Percentiles rank a stretch among this genome's conserved stretches.
phyloP scores from a whole-genome alignment of 2,329 filamentous ascomycete species.

The Pseudocercospora vitis region DNA sequence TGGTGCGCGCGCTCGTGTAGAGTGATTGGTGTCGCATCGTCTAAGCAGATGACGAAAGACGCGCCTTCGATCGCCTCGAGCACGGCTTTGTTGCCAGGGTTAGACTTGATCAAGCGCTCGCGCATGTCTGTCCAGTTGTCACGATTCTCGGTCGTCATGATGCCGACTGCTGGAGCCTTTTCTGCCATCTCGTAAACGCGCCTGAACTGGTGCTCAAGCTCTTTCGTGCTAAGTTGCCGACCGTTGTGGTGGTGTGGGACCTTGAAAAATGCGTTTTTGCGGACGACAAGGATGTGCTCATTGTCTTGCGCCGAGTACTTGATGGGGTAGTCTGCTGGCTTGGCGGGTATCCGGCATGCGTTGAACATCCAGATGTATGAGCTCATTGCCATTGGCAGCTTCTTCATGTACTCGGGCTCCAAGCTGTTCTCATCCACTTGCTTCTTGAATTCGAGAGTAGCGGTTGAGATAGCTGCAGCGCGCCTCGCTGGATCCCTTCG shows the following conservation, averaged over 20 bases:
- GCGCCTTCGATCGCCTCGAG: constrained; percentile 82
- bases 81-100: constrained; percentile 72
- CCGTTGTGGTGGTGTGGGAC: constrained; percentile 77
- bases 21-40: constrained; percentile 8
- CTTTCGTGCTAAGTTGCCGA: constrained; percentile 79
- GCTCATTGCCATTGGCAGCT: constrained; percentile 95
- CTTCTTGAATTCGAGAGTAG: constrained; percentile 89
- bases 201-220: constrained; percentile 87
- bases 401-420: constrained; percentile 99
- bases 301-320: constrained; percentile 75
- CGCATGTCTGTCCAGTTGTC: constrained; percentile 87
- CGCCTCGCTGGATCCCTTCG: constrained; percentile 87
- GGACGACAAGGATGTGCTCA: constrained; percentile 84
- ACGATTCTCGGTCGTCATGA: constrained; percentile 87
- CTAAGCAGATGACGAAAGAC: constrained; percentile 69
- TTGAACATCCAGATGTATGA: constrained; percentile 99
- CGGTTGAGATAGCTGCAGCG: constrained; percentile 83
- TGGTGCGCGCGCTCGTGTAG: constrained; percentile 68
- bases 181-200: constrained; percentile 78
- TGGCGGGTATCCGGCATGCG: constrained; percentile 77
- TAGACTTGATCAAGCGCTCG: constrained; percentile 71
- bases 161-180: constrained; percentile 72
- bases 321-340: constrained; percentile 75
- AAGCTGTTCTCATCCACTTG: constrained; percentile 78
- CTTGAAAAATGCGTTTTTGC: constrained; percentile 99